Percentiles rank a stretch among this genome's conserved stretches.
Conservation (phyloP, 352 stramenopile genomes). For the Phytophthora aleatoria region DNA sequence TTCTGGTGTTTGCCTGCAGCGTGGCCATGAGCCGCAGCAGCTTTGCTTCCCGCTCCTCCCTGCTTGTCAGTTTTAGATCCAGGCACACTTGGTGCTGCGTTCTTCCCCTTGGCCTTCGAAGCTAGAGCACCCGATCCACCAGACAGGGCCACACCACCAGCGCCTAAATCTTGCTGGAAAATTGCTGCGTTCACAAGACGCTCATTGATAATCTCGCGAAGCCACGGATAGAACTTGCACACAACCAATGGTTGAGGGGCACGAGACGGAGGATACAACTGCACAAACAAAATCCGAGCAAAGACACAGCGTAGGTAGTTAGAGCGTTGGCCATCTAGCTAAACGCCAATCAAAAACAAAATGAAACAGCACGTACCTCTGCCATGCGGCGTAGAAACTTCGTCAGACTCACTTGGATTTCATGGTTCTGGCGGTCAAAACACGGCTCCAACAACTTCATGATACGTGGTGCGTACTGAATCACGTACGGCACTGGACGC, state of each 20-base stretch:
- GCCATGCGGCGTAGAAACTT: constrained; percentile 75
- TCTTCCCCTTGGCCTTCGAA: constrained; percentile 53
- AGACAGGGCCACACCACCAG: constrained; percentile 10
- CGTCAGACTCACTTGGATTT: constrained; percentile 76
- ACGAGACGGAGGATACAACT: constrained; percentile 80
- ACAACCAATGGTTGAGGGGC: constrained; percentile 73
- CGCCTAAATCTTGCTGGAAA: constrained; percentile 59
- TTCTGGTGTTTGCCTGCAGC: constrained; percentile 48
- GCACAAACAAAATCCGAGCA: constrained; percentile 12
- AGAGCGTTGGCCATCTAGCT: no score
- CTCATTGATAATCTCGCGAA: constrained; percentile 86
- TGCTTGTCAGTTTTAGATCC: constrained; percentile 37
- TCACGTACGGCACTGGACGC: constrained; percentile 78
- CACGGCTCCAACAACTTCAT: constrained; percentile 91
- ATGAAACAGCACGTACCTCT: constrained; percentile 51
- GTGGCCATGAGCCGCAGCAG: constrained; percentile 14
- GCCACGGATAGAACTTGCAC: constrained; percentile 90
- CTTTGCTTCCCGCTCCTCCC: constrained; percentile 14
- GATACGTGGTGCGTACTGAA: constrained; percentile 87
- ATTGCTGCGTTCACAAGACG: constrained; percentile 69
- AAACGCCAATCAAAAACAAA: neutral
- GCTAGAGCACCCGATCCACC: constrained; percentile 11
- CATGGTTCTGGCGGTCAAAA: constrained; percentile 83
- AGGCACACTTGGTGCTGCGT: constrained; percentile 25
- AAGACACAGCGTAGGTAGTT: neutral